These are phyloP conservation scores for Sporobolomyces roseus DNA, from an alignment of 768 basidiomycete genomes.

Conservation along the genomic window DNA sequence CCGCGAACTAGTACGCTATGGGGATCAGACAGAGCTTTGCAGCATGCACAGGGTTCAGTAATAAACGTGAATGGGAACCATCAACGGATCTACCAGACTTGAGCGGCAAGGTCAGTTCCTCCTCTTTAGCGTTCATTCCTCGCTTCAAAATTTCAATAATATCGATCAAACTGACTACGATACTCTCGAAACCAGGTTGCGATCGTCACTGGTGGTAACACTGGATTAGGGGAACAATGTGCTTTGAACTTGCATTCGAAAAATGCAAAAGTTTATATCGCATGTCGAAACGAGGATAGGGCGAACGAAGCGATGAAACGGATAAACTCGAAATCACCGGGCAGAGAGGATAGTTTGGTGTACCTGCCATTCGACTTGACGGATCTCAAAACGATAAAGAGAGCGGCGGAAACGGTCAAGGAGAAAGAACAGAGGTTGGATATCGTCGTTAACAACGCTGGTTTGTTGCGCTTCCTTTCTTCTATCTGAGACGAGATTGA, in stretches of 20 bases:
- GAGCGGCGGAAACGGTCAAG: constrained; percentile 26
- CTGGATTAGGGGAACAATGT: constrained; percentile 28
- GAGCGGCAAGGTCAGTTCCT: constrained; percentile 18
- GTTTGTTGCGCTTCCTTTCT: background rate
- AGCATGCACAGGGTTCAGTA: constrained; percentile 3
- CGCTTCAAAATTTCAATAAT: background rate
- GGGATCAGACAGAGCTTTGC: background rate
- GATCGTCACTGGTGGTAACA: constrained; percentile 27
- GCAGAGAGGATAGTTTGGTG: constrained; percentile 11
- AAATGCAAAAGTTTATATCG: constrained; percentile 37
- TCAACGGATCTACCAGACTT: constrained; percentile 21
- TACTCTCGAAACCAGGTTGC: constrained; percentile 11
- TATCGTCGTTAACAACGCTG: constrained; percentile 16
- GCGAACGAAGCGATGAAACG: constrained; percentile 29
- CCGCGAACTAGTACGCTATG: background rate
- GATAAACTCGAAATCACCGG: constrained; percentile 4
- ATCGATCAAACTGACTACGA: too few species aligned
- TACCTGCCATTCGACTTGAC: constrained; percentile 36
- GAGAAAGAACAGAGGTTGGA: constrained; percentile 31
- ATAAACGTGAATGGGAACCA: constrained; percentile 2
- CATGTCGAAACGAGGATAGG: constrained; percentile 31
- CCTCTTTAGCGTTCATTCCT: background rate
- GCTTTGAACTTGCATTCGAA: constrained; percentile 26
- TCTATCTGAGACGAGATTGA: background rate
- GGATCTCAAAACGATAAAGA: constrained; percentile 24